phyloP scores from a whole-genome alignment of 1,139 yeast genomes.

The Candida labiduridarum region DNA sequence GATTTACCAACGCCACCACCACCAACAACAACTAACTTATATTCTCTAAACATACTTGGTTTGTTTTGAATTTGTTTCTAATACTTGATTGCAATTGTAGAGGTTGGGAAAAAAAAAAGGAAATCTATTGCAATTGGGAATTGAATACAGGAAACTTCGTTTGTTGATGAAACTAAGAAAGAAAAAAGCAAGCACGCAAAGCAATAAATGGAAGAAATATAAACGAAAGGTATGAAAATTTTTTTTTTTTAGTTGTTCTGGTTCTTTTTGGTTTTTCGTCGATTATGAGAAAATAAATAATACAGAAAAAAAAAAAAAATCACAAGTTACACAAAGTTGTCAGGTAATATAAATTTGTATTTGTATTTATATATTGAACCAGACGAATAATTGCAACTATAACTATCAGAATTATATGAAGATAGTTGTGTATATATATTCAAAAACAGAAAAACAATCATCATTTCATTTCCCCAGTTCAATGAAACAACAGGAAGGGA shows the following conservation, averaged over 20 bases:
- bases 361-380: too few relatives aligned
- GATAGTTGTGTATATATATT: too few relatives aligned
- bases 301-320: too few relatives aligned
- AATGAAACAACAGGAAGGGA: too few relatives aligned
- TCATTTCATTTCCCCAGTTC: too few relatives aligned
- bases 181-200: too few relatives aligned
- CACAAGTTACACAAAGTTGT: too few relatives aligned
- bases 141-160: not conserved
- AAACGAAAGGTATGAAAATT: not conserved
- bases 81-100: not conserved
- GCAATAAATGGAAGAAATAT: not conserved
- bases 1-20: constrained; percentile 99
- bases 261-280: not conserved
- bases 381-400: too few relatives aligned
- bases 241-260: not conserved
- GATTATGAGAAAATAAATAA: not conserved
- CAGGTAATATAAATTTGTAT: too few relatives aligned
- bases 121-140: not conserved
- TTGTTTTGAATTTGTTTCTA: not conserved
- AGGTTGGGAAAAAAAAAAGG: not conserved
- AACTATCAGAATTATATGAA: too few relatives aligned
- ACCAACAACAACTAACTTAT: constrained; percentile 91
- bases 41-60: constrained; percentile 54
- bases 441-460: too few relatives aligned
- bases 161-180: not conserved